phyloP scores from a whole-genome alignment of 306 rosid genomes.

The Cicer chorassanicum region DNA sequence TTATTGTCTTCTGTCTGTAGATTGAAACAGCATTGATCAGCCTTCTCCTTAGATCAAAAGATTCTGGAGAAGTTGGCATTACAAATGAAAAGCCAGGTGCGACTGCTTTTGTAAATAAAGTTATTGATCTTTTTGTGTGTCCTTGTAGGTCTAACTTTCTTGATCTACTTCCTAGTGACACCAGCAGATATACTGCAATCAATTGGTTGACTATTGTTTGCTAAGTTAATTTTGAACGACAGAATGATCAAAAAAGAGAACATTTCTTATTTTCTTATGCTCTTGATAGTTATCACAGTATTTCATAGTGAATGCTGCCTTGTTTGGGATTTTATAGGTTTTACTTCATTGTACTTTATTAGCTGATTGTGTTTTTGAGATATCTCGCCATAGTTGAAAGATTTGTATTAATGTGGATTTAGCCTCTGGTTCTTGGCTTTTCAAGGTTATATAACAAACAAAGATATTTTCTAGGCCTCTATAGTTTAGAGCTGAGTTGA shows the following conservation, averaged over 20 bases:
- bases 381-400: constrained; percentile 3
- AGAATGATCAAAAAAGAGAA: constrained; percentile 15
- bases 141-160: constrained; percentile 14
- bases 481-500: constrained; percentile 19
- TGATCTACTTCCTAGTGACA: constrained; percentile 25
- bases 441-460: constrained; percentile 1
- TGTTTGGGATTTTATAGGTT: constrained; percentile 18
- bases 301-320: background rate
- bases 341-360: constrained; percentile 8
- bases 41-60: constrained; percentile 53
- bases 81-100: constrained; percentile 61
- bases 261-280: background rate
- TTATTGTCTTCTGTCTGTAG: constrained; percentile 50
- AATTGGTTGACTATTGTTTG: constrained; percentile 39
- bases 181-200: constrained; percentile 10
- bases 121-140: background rate
- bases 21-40: constrained; percentile 62
- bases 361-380: constrained; percentile 14
- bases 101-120: constrained; percentile 36
- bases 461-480: background rate
- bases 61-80: constrained; percentile 51
- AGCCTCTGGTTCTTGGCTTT: constrained; percentile 34
- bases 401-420: constrained; percentile 22
- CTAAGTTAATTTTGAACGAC: constrained; percentile 3
- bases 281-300: background rate